Evolutionary conservation across 2,329 filamentous ascomycete species (phyloP).

Genomic region (Emergomyces orientalis): DNA sequence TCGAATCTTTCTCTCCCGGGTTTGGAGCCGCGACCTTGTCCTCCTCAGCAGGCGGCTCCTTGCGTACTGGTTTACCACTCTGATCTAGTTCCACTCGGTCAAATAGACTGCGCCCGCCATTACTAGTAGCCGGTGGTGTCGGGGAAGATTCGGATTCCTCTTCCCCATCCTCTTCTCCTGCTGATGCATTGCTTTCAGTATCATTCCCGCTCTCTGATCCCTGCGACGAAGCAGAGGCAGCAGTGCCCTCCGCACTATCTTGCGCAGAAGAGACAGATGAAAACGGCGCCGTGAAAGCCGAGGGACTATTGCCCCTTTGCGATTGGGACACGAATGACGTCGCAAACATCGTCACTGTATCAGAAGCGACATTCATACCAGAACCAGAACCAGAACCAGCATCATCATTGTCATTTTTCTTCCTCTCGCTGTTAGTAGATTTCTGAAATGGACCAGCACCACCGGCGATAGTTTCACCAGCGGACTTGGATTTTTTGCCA

Average conservation of each 20-base stretch:
- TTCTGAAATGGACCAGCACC: neutral
- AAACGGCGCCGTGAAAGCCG: neutral
- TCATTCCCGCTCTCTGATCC: slow-evolving; percentile 20
- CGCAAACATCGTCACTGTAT: slow-evolving; percentile 15
- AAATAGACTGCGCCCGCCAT: slow-evolving; percentile 28
- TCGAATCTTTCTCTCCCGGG: slow-evolving; percentile 13
- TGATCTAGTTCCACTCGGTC: slow-evolving; percentile 25
- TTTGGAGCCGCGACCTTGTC: slow-evolving; percentile 4
- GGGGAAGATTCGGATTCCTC: slow-evolving; percentile 13
- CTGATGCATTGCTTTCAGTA: slow-evolving; percentile 17
- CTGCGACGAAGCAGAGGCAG: neutral
- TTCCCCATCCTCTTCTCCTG: neutral
- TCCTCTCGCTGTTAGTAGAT: neutral
- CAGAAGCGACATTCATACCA: slow-evolving; percentile 6
- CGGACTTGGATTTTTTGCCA: slow-evolving; percentile 7
- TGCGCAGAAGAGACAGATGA: neutral
- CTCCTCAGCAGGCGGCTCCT: slow-evolving; percentile 10
- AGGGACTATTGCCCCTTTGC: neutral
- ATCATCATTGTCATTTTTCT: neutral
- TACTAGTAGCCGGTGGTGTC: slow-evolving; percentile 13
- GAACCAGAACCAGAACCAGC: neutral
- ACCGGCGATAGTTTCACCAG: slow-evolving; percentile 8
- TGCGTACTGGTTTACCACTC: slow-evolving; percentile 22
- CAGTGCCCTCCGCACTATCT: neutral
- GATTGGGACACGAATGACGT: slow-evolving; percentile 14